A percentile compares a stretch with the other conserved stretches of the same genome.
Evolutionary conservation across 306 rosid species (phyloP).

Genomic region (Geum urbanum): DNA sequence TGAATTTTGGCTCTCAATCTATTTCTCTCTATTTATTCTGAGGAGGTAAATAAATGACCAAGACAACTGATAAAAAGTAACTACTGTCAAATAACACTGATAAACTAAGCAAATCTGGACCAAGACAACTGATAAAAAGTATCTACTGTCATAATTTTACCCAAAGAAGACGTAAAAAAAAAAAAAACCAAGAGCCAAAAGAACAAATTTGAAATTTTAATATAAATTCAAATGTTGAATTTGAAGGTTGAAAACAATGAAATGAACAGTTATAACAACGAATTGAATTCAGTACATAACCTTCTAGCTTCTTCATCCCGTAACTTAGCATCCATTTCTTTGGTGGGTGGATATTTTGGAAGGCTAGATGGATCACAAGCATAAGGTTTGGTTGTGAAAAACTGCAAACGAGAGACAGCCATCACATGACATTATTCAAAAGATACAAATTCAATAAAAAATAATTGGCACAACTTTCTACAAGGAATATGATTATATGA

Average conservation of each 20-base stretch:
- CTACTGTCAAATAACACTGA: no score
- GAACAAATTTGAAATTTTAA: not conserved
- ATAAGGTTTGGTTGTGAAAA: constrained; percentile 82
- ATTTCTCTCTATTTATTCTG: not conserved
- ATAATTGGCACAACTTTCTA: no score
- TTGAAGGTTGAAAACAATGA: not conserved
- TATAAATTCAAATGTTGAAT: not conserved
- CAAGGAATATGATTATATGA: constrained; percentile 1
- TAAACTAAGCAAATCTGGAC: no score
- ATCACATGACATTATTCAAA: not conserved
- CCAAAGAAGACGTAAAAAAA: not conserved
- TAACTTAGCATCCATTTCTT: constrained; percentile 98
- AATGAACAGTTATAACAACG: no score
- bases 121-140: not conserved
- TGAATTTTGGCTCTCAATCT: not conserved
- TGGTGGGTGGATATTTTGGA: constrained; percentile 98
- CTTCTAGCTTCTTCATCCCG: constrained; percentile 99
- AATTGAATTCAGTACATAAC: constrained; percentile 33
- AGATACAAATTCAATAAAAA: not conserved
- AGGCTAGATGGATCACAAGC: constrained; percentile 99
- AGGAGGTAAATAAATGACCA: not conserved
- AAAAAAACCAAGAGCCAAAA: not conserved
- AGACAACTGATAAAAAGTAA: not conserved
- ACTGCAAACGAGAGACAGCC: constrained; percentile 52
- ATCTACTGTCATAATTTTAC: not conserved